Conservation (phyloP, 1,284 basidiomycete genomes). For the Trametes sp. region DNA sequence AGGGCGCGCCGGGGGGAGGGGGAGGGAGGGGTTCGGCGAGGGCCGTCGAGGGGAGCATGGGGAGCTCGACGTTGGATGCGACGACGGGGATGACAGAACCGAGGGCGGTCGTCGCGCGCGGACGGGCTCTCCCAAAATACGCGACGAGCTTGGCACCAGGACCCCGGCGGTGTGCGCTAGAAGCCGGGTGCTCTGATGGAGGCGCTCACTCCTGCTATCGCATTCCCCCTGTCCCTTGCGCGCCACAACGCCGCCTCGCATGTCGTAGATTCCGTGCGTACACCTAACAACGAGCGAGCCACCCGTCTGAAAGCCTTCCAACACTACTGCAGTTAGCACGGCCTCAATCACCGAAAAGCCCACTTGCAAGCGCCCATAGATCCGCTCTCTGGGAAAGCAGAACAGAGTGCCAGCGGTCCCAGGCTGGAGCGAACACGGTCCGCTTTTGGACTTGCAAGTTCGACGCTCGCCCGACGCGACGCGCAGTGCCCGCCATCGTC, state of each 20-base stretch:
- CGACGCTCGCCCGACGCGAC: constrained; percentile 11
- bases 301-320: too few relatives aligned
- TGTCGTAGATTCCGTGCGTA: neutral
- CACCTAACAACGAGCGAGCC: too few relatives aligned
- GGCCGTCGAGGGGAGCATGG: constrained; percentile 42
- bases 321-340: too few relatives aligned
- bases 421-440: neutral
- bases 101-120: constrained; percentile 31
- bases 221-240: neutral
- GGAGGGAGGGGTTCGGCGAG: constrained; percentile 24
- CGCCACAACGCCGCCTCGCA: neutral
- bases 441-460: constrained; percentile 28
- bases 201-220: constrained; percentile 10
- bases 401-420: constrained; percentile 27
- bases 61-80: constrained; percentile 40
- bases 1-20: constrained; percentile 28
- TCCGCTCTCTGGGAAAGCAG: constrained; percentile 14
- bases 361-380: too few relatives aligned
- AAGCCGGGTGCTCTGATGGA: constrained; percentile 26
- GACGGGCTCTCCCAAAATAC: constrained; percentile 22
- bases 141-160: constrained; percentile 20
- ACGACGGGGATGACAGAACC: constrained; percentile 35
- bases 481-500: constrained; percentile 1
- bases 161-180: constrained; percentile 18
- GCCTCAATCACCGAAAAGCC: too few relatives aligned